A percentile compares a stretch with the other conserved stretches of the same genome.
Conservation (phyloP, 768 basidiomycete species). For the Serendipita sp. region DNA sequence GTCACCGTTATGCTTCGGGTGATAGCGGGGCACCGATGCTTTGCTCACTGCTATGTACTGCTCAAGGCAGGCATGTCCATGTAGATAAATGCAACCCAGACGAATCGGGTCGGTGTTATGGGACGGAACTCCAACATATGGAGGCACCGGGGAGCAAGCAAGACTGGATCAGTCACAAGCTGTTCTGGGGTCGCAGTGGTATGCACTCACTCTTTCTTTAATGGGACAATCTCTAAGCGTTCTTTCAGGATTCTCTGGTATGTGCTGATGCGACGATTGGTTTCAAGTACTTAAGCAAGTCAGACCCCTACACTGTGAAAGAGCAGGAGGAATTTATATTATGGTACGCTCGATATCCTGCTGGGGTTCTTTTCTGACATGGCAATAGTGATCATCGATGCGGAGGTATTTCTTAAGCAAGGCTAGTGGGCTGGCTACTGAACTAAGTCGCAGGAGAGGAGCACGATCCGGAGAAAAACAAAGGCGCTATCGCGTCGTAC, state of each 20-base stretch:
- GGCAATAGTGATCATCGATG: not conserved
- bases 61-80: slow-evolving; percentile 43
- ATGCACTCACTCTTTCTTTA: slow-evolving; percentile 9
- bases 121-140: slow-evolving; percentile 32
- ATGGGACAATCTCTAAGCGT: not conserved
- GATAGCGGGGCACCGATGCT: slow-evolving; percentile 39
- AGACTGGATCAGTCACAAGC: slow-evolving; percentile 35
- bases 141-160: slow-evolving; percentile 21
- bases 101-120: slow-evolving; percentile 23
- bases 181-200: slow-evolving; percentile 46
- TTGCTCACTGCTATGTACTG: slow-evolving; percentile 40
- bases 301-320: slow-evolving; percentile 45
- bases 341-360: slow-evolving; percentile 24
- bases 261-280: not conserved
- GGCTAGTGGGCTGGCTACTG: not conserved
- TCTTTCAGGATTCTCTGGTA: slow-evolving; percentile 36
- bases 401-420: not conserved
- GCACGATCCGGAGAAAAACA: slow-evolving; percentile 25
- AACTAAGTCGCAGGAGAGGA: slow-evolving; percentile 26
- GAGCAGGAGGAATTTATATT: slow-evolving; percentile 36
- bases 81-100: slow-evolving; percentile 37
- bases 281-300: not conserved
- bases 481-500: slow-evolving; percentile 32
- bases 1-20: slow-evolving; percentile 26
- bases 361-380: not conserved